Base-by-base conservation (phyloP, 768 basidiomycete genomes). In the Suillus paluster region DNA sequence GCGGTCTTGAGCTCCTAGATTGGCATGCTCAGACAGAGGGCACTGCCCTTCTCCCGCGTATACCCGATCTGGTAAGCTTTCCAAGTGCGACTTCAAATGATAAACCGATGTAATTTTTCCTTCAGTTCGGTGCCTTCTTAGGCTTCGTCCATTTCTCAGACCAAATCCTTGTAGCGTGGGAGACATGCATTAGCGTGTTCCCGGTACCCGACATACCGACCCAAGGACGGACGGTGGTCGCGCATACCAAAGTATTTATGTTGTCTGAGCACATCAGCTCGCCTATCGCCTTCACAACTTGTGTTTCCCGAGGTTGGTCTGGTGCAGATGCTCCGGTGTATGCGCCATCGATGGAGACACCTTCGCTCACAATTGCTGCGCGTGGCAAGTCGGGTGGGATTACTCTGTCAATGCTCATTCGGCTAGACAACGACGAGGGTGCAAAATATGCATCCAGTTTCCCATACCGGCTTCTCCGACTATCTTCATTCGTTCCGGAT, bases 241-340 rank as follows among this genome's bases (percentile, higher is more conserved):
- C 73, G 14, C 70, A 63, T 23, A 62, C 45, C 12, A 68, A 68
- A 21, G 68, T 73, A 19, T 75, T 71, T 52, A 61, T 73, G 52
- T 70, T 75, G 33, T 65, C 64, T 23, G 72, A 75, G 49, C 57
- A 61, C 23, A 57, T 73, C 53, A 36, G 57, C 27, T 63, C 61
- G 10, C 72, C 72, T 1, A 34, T 75, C 4, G 72, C 66, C n/a
- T 73, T 73, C 14, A 75, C 73, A 38, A 64, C 73, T 27, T 73
- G 72, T 48, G 58, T 61, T 9, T 39, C 66, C 33, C 66, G 70
- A 39, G 27, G 4, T 48, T 30, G n/a, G 21, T 36, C 33, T n/a
- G 41, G 52, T 23, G 54, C n/a, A 30, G 27, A 41, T 12, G 39
- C 30, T 23, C 45, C 19, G 17, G 14, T 14, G n/a, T 10, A 15